Evolutionary conservation across 2,329 filamentous ascomycete species (phyloP), one percentile per base, ranked within the genome.

Genomic region (Diaporthe caulivora): DNA sequence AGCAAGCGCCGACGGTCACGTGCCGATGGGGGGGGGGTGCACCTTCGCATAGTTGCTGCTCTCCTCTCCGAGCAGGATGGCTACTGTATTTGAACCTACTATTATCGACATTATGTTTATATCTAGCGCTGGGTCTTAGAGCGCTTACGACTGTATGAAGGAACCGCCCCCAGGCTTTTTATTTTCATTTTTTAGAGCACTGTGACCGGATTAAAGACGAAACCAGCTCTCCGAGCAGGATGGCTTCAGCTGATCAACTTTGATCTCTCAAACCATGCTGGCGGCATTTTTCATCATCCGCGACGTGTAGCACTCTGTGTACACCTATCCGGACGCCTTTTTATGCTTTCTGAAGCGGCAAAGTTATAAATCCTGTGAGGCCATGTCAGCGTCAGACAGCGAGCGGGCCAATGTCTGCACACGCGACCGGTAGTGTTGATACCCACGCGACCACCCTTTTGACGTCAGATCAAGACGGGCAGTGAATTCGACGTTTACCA

Each of bases 11-110:
- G 21, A 2, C 7, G n/a, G 47, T 67, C 62, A 67, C 62, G 62
- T 67, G 62, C 47, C 15, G 40, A 67, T 53, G 44, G 44, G n/a
- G n/a, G n/a, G n/a, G n/a, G n/a, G 42, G 37, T 65, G 42, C 60
- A 65, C 42, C 60, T 65, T 49, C 13, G 42, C n/a, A 65, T 65
- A 49, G 49, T 65, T 29, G 60, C 60, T 34, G 37, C 10, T 49
- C 42, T 29, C 18, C 0, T 40, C 26, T 47, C 42, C 11, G 42
- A 10, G 17, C 42, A 34, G 11, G n/a, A 60, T 42, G 13, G 2
- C 8, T n/a, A n/a, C n/a, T n/a, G n/a, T n/a, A n/a, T n/a, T n/a
- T n/a, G n/a, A n/a, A n/a, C n/a, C n/a, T n/a, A n/a, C n/a, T n/a
- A n/a, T n/a, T n/a, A n/a, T n/a, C n/a, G n/a, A n/a, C n/a, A n/a